Conservation (phyloP, 2,329 filamentous ascomycete genomes). For the Chaetomium strumarium region DNA sequence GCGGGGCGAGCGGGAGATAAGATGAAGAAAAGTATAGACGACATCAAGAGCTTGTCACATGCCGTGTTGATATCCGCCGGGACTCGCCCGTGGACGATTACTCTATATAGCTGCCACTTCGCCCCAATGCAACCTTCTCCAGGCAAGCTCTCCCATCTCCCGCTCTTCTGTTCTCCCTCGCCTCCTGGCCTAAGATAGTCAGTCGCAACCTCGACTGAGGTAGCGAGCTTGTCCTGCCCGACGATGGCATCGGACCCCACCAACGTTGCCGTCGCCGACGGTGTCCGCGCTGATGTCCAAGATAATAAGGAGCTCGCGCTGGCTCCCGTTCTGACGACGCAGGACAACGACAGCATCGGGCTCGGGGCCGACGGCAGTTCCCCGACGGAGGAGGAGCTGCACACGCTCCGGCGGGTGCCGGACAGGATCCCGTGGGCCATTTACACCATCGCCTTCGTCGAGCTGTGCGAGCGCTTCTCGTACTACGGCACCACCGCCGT, state of each 20-base stretch:
- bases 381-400: conserved; percentile 47
- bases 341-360: conserved; percentile 14
- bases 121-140: neutral
- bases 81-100: too few species aligned
- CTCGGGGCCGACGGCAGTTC: conserved; percentile 11
- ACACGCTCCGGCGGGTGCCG: conserved; percentile 47
- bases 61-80: neutral
- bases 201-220: neutral
- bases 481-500: conserved; percentile 64
- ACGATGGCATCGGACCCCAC: conserved; percentile 18
- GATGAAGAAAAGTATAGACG: neutral
- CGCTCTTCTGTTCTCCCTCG: neutral
- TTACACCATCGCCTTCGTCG: conserved; percentile 60
- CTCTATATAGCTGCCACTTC: conserved; percentile 1
- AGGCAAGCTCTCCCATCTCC: neutral
- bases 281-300: conserved; percentile 12
- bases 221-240: neutral
- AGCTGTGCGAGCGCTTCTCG: conserved; percentile 66
- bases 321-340: conserved; percentile 5
- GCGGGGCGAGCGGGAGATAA: too few species aligned
- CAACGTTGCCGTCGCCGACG: conserved; percentile 15
- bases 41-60: neutral
- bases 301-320: conserved; percentile 18
- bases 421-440: conserved; percentile 53
- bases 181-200: neutral